A percentile compares a stretch with the other conserved stretches of the same genome.
These are phyloP conservation scores for Marasmius oreades DNA, from an alignment of 1,284 basidiomycete genomes.

Conservation along the genomic window DNA sequence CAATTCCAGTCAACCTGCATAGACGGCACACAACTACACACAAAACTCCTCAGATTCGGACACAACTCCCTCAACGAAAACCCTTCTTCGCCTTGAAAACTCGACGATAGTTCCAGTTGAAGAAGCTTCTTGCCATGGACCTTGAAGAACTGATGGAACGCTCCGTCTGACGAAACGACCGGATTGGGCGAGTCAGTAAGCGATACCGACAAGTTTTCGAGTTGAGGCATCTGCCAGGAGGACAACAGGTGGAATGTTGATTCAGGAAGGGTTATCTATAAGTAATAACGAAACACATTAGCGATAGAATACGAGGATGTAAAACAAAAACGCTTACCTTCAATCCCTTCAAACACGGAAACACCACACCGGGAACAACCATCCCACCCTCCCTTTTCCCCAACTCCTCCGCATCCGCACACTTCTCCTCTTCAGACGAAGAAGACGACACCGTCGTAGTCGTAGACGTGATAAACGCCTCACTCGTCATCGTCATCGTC, in stretches of 20 bases:
- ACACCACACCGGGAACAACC: neutral
- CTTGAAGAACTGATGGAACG: slow-evolving; percentile 62
- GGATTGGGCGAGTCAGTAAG: slow-evolving; percentile 52
- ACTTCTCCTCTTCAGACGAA: neutral
- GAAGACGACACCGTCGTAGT: neutral
- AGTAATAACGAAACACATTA: too few species aligned
- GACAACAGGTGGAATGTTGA: neutral
- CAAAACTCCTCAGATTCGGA: slow-evolving; percentile 62
- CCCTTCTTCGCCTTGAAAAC: slow-evolving; percentile 31
- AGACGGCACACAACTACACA: slow-evolving; percentile 41
- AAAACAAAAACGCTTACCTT: neutral
- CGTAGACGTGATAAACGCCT: neutral
- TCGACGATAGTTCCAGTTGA: slow-evolving; percentile 62
- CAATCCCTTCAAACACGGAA: neutral
- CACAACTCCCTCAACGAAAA: slow-evolving; percentile 55
- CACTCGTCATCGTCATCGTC: neutral
- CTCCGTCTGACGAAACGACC: slow-evolving; percentile 19
- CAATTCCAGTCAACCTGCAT: slow-evolving; percentile 79
- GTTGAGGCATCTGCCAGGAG: slow-evolving; percentile 43
- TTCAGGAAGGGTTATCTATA: neutral
- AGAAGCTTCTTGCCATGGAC: slow-evolving; percentile 56
- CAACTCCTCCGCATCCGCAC: neutral
- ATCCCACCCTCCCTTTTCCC: neutral
- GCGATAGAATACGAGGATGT: neutral
- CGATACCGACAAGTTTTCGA: slow-evolving; percentile 61